These are phyloP conservation scores for Arabidopsis arenosa DNA, from an alignment of 345 rosid genomes.

Conservation along the genomic window DNA sequence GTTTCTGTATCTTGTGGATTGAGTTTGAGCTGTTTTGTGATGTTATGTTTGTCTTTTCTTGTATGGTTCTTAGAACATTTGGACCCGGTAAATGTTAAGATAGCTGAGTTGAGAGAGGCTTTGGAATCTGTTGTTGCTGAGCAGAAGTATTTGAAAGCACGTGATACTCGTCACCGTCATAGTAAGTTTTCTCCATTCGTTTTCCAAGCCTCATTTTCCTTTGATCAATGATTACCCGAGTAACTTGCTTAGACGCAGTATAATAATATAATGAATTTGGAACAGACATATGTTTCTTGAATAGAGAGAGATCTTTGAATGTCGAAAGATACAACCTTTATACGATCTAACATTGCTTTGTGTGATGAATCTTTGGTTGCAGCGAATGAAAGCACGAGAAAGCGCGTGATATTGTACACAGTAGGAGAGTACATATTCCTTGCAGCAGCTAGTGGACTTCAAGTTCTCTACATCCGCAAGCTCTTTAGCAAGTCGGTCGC, in stretches of 20 bases:
- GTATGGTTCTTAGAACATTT: slow-evolving; percentile 66
- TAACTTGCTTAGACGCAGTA: neutral
- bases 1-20: slow-evolving; percentile 1
- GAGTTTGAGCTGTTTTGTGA: neutral
- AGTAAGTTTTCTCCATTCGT: slow-evolving; percentile 58
- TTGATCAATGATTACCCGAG: neutral
- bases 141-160: slow-evolving; percentile 95
- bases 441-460: slow-evolving; percentile 73
- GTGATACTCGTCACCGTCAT: slow-evolving; percentile 88
- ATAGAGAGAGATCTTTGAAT: neutral
- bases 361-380: slow-evolving; percentile 48
- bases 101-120: slow-evolving; percentile 94
- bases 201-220: no score
- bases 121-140: slow-evolving; percentile 88
- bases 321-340: slow-evolving; percentile 17
- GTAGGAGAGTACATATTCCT: slow-evolving; percentile 76
- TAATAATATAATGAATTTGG: neutral
- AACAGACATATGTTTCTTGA: neutral
- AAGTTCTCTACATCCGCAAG: slow-evolving; percentile 78
- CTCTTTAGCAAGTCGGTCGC: slow-evolving; percentile 96
- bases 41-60: slow-evolving; percentile 16
- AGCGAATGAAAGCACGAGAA: slow-evolving; percentile 96
- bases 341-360: neutral
- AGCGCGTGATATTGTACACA: slow-evolving; percentile 83
- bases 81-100: slow-evolving; percentile 92